Percentiles rank a stretch among this genome's conserved stretches.
phyloP scores from a whole-genome alignment of 768 basidiomycete species.

The Suillus subluteus region DNA sequence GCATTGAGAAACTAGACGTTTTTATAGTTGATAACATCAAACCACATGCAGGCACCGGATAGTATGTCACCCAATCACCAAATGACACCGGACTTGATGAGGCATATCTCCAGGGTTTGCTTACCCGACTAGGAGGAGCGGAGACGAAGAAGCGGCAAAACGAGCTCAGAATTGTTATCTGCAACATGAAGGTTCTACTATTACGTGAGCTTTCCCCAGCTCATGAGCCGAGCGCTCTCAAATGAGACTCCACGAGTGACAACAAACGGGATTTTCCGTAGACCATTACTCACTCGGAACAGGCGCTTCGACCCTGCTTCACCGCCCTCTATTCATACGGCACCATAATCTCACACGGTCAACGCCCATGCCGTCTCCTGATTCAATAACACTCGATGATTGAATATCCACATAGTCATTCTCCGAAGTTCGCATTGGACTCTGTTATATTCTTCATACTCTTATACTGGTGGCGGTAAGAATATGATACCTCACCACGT shows the following conservation, averaged over 20 bases:
- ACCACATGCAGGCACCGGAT: slow-evolving; percentile 1
- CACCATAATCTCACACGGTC: neutral
- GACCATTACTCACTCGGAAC: neutral
- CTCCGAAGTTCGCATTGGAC: neutral
- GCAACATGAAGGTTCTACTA: neutral
- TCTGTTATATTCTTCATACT: neutral
- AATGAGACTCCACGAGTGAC: neutral
- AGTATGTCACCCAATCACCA: neutral
- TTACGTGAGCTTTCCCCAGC: neutral
- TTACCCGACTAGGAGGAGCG: neutral
- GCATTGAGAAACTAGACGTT: neutral
- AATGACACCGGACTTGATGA: slow-evolving; percentile 5
- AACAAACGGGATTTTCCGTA: neutral
- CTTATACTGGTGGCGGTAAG: slow-evolving; percentile 19
- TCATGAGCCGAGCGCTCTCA: neutral
- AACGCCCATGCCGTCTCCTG: neutral
- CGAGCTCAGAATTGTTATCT: neutral
- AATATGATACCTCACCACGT: slow-evolving; percentile 17
- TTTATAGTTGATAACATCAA: slow-evolving; percentile 5
- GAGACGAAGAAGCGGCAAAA: slow-evolving; percentile 2
- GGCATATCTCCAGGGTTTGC: slow-evolving; percentile 8
- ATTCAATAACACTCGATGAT: neutral
- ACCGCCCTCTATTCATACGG: neutral
- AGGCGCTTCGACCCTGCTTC: neutral
- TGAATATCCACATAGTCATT: neutral